Conservation (phyloP, 768 basidiomycete genomes). For the Xerocomus brunneocitrinus region DNA sequence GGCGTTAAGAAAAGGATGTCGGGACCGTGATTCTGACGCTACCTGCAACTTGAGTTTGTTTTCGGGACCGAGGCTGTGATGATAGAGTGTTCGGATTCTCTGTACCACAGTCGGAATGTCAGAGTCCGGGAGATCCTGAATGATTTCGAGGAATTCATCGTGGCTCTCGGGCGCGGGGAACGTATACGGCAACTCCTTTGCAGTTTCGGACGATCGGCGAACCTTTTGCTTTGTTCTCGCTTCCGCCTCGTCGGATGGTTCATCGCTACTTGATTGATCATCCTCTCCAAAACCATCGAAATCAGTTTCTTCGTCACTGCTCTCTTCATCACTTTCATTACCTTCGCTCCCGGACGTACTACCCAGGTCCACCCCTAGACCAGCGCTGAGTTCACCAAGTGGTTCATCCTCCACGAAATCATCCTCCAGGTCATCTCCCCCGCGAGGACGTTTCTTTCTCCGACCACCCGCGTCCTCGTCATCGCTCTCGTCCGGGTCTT, state of each 20-base stretch:
- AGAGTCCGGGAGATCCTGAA: conserved; percentile 64
- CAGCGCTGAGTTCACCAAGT: conserved; percentile 29
- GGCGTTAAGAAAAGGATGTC: background rate
- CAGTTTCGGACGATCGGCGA: conserved; percentile 29
- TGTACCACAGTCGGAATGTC: conserved; percentile 80
- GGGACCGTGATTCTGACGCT: conserved; percentile 15
- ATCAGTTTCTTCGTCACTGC: conserved; percentile 27
- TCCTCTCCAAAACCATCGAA: conserved; percentile 33
- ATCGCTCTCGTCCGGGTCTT: conserved; percentile 63
- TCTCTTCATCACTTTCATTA: conserved; percentile 28
- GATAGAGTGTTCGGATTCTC: conserved; percentile 85
- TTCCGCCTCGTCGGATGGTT: conserved; percentile 32
- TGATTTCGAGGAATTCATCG: conserved; percentile 83
- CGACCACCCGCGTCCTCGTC: conserved; percentile 43
- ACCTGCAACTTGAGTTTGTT: conserved; percentile 95
- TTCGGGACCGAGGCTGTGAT: conserved; percentile 85
- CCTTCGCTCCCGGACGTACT: conserved; percentile 35
- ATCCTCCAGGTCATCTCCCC: conserved; percentile 89
- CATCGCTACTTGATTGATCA: conserved; percentile 34
- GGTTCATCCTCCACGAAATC: conserved; percentile 57
- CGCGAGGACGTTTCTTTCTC: conserved; percentile 51
- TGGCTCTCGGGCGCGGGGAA: conserved; percentile 86
- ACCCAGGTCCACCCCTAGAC: conserved; percentile 38
- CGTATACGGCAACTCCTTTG: conserved; percentile 78
- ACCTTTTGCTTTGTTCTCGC: conserved; percentile 34